Evolutionary conservation across 805 yeast genomes (phyloP).

Genomic region (Spathaspora hagerdaliae): DNA sequence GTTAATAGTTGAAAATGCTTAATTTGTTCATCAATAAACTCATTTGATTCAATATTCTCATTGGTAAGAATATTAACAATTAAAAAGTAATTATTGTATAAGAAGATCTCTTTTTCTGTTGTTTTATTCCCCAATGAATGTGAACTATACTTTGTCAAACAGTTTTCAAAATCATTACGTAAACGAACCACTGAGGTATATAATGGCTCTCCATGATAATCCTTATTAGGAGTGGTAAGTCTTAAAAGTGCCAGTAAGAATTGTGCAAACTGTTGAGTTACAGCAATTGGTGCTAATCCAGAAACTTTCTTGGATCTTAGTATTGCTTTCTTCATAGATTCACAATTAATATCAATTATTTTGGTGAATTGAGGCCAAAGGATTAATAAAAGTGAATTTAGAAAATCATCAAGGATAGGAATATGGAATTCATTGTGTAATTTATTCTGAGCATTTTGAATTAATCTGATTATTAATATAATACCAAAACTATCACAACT

Average conservation of each 20-base stretch:
- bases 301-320: conserved; percentile 24
- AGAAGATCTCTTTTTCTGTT: conserved; percentile 59
- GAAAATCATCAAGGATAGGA: conserved; percentile 68
- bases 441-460: conserved; percentile 61
- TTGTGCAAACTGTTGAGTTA: conserved; percentile 79
- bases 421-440: conserved; percentile 62
- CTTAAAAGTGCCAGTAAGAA: conserved; percentile 68
- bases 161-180: conserved; percentile 75
- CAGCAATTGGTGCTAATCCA: conserved; percentile 42
- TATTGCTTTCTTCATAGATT: conserved; percentile 54
- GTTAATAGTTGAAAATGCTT: conserved; percentile 37
- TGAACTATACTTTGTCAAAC: conserved; percentile 65
- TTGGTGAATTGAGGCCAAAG: conserved; percentile 87
- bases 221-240: conserved; percentile 30
- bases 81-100: conserved; percentile 68
- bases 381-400: conserved; percentile 58
- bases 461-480: conserved; percentile 66
- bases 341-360: conserved; percentile 74
- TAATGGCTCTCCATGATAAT: conserved; percentile 61
- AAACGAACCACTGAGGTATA: conserved; percentile 64
- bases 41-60: conserved; percentile 23
- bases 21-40: conserved; percentile 32
- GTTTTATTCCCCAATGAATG: conserved; percentile 34
- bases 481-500: conserved; percentile 77
- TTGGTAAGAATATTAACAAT: conserved; percentile 52